These are phyloP conservation scores for Eucalyptus tenuipes DNA, from an alignment of 345 rosid species.

Conservation along the genomic window DNA sequence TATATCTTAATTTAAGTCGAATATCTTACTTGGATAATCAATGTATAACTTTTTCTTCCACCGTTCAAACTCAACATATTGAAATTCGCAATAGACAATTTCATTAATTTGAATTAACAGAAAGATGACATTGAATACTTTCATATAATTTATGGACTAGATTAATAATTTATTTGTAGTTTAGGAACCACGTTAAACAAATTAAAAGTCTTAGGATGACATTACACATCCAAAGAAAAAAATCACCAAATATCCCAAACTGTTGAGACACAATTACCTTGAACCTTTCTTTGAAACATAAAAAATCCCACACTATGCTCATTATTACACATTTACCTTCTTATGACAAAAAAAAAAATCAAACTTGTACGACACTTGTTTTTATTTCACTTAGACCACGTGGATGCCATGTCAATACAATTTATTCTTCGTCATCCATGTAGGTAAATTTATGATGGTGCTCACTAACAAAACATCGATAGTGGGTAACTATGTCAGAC, in stretches of 20 bases:
- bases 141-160: not conserved
- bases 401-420: fast-evolving
- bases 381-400: fast-evolving
- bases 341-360: not conserved
- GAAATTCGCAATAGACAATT: fast-evolving
- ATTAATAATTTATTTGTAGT: not conserved
- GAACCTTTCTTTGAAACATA: not conserved
- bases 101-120: too few species aligned
- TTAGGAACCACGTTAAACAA: too few species aligned
- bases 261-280: too few species aligned
- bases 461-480: not conserved
- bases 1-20: fast-evolving
- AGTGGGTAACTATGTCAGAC: too few species aligned
- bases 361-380: not conserved
- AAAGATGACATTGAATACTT: not conserved
- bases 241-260: not conserved
- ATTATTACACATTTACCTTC: not conserved
- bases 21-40: not conserved
- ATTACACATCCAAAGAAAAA: too few species aligned
- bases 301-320: not conserved
- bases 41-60: too few species aligned
- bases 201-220: not conserved
- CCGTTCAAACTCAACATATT: not conserved
- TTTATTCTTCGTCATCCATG: too few species aligned
- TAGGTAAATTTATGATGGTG: not conserved